phyloP scores from a whole-genome alignment of 1,139 yeast species.

The Lodderomyces metapsilosis region DNA sequence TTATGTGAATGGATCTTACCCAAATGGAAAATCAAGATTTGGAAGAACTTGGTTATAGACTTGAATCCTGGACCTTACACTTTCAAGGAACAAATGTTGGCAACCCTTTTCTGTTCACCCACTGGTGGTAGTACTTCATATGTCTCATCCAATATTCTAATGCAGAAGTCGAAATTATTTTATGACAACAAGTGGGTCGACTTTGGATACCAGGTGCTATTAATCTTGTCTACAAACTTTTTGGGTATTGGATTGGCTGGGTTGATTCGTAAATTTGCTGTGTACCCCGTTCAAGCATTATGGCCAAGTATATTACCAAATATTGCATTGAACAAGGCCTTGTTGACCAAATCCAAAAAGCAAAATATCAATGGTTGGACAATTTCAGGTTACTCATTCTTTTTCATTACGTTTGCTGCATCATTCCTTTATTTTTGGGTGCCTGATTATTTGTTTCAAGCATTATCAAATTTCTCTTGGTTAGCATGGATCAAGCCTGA shows the following conservation, averaged over 20 bases:
- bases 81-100: conserved; percentile 28
- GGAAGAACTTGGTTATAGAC: conserved; percentile 10
- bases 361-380: too few species aligned
- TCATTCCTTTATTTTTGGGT: too few species aligned
- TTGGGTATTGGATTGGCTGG: conserved; percentile 69
- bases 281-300: conserved; percentile 56
- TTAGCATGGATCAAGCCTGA: conserved; percentile 37
- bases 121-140: conserved; percentile 35
- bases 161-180: too few species aligned
- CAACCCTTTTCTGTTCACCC: conserved; percentile 25
- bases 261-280: conserved; percentile 51
- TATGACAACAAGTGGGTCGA: conserved; percentile 44
- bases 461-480: conserved; percentile 35
- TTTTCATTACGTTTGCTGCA: conserved; percentile 21
- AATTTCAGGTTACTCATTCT: conserved; percentile 32
- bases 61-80: conserved; percentile 32
- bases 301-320: conserved; percentile 61
- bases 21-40: conserved; percentile 12
- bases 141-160: conserved; percentile 22
- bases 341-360: conserved; percentile 45
- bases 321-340: conserved; percentile 58
- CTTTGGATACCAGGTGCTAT: conserved; percentile 47
- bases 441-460: conserved; percentile 30
- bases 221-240: conserved; percentile 54
- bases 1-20: too few species aligned